phyloP scores from a whole-genome alignment of 2,329 filamentous ascomycete species.

The Raffaelea deltoideospora region DNA sequence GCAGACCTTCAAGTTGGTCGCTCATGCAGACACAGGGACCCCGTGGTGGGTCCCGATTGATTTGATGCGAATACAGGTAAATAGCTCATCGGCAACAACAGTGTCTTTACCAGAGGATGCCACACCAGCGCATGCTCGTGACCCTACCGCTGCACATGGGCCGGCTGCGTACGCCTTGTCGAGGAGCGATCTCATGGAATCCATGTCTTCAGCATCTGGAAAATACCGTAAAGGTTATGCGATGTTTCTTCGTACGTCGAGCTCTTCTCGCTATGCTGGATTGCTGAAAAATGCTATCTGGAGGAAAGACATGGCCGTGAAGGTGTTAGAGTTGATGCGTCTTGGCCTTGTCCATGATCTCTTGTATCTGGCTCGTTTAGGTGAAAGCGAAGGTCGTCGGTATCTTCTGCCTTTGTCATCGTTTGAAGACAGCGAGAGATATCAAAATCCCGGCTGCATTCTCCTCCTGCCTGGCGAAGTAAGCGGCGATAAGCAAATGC shows the following conservation, averaged over 20 bases:
- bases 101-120: too few relatives aligned
- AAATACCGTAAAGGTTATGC: conserved; percentile 5
- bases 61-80: background rate
- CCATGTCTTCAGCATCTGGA: conserved; percentile 9
- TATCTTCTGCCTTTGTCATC: conserved; percentile 25
- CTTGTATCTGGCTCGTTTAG: conserved; percentile 19
- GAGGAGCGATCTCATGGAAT: conserved; percentile 16
- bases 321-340: conserved; percentile 36
- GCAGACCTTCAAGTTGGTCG: conserved; percentile 41
- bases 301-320: conserved; percentile 39
- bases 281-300: conserved; percentile 26
- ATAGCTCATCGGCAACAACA: background rate
- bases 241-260: conserved; percentile 1
- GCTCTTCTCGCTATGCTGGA: background rate
- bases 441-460: conserved; percentile 5
- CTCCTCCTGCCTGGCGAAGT: background rate
- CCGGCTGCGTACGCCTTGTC: conserved; percentile 16
- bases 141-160: background rate
- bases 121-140: too few relatives aligned
- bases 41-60: conserved; percentile 40
- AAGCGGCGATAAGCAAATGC: background rate
- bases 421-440: background rate
- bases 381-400: conserved; percentile 13
- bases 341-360: conserved; percentile 30
- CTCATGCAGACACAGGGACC: conserved; percentile 34